phyloP scores from a whole-genome alignment of 129 eudicot genomes.

The Centrapalus pauciflorus region DNA sequence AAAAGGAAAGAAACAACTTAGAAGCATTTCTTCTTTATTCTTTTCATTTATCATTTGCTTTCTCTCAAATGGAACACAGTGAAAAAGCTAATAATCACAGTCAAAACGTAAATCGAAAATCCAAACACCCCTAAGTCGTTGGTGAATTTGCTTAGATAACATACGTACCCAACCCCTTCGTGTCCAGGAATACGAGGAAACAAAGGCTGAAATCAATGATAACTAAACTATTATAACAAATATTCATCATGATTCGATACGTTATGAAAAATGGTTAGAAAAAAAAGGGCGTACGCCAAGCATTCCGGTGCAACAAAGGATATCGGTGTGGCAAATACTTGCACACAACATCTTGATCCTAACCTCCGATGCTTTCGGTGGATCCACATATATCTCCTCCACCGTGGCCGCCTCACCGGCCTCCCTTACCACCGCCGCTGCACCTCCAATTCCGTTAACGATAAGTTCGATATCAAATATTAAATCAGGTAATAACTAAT shows the following conservation, averaged over 20 bases:
- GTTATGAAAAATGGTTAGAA: neutral
- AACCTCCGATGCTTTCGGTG: slow-evolving; percentile 48
- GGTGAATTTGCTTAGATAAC: no score
- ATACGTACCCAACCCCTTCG: slow-evolving; percentile 56
- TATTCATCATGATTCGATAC: neutral
- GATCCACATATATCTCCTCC: slow-evolving; percentile 49
- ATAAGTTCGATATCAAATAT: neutral
- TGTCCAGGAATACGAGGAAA: slow-evolving; percentile 59
- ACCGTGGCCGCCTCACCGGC: slow-evolving; percentile 32
- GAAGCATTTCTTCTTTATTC: no score
- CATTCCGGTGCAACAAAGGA: slow-evolving; percentile 38
- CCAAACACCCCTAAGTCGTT: no score
- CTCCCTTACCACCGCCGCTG: slow-evolving; percentile 56
- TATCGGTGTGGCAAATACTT: slow-evolving; percentile 56
- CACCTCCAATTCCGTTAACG: slow-evolving; percentile 5
- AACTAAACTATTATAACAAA: neutral
- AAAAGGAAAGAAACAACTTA: no score
- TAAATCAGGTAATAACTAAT: neutral
- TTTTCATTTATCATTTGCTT: no score
- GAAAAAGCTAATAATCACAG: no score
- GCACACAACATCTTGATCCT: slow-evolving; percentile 63
- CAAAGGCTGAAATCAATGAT: slow-evolving; percentile 36
- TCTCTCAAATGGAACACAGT: no score
- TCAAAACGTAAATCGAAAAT: no score
- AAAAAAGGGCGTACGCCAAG: slow-evolving; percentile 30